phyloP scores from a whole-genome alignment of 129 eudicot species.

The Flaveria robusta region DNA sequence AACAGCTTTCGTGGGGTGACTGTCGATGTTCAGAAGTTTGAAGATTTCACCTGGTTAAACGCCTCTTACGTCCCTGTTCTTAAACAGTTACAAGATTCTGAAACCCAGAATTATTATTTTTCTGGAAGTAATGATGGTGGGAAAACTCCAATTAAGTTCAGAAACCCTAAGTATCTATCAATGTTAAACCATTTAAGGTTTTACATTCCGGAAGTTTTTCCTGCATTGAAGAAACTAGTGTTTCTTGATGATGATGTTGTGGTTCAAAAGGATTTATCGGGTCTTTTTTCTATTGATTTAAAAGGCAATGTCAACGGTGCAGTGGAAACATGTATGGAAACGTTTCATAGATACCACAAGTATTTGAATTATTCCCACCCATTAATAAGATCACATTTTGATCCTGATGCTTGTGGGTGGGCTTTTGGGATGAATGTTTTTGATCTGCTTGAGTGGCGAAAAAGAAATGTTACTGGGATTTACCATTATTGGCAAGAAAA shows the following conservation, averaged over 20 bases:
- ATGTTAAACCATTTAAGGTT: constrained; percentile 61
- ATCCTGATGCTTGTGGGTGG: constrained; percentile 68
- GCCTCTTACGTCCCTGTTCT: constrained; percentile 54
- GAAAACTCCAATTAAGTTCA: constrained; percentile 49
- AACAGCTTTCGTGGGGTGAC: constrained; percentile 47
- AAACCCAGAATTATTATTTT: constrained; percentile 53
- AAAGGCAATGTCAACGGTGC: constrained; percentile 62
- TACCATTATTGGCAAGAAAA: constrained; percentile 65
- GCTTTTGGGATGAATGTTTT: constrained; percentile 68
- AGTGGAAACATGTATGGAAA: constrained; percentile 61
- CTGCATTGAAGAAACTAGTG: constrained; percentile 49
- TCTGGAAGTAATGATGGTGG: constrained; percentile 49
- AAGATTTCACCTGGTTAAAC: constrained; percentile 54
- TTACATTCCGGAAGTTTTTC: constrained; percentile 62
- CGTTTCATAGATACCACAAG: constrained; percentile 55
- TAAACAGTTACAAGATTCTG: constrained; percentile 51
- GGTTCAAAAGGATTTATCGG: constrained; percentile 53
- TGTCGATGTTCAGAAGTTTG: constrained; percentile 54
- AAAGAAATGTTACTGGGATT: constrained; percentile 50
- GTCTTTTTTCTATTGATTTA: constrained; percentile 43
- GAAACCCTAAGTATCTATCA: constrained; percentile 60
- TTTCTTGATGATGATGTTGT: constrained; percentile 66
- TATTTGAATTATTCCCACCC: constrained; percentile 60
- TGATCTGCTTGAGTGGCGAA: constrained; percentile 61
- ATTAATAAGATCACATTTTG: constrained; percentile 49